phyloP scores from a whole-genome alignment of 305 asterid genomes.

The Striga hermonthica region DNA sequence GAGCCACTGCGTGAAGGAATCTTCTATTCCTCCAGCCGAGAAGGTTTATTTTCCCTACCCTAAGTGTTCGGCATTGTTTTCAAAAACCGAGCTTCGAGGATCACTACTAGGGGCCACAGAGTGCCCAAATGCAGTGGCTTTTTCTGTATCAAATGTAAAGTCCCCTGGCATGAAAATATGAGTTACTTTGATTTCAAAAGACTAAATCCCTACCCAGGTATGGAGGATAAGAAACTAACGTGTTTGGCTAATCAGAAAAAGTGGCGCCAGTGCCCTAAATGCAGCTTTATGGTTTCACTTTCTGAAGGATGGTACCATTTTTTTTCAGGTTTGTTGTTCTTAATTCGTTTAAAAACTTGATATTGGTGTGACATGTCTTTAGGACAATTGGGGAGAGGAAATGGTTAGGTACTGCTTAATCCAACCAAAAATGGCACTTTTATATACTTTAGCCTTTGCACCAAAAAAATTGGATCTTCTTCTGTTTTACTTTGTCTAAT shows the following conservation, averaged over 20 bases:
- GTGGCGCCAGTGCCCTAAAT: conserved; percentile 65
- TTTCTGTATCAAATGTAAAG: conserved; percentile 57
- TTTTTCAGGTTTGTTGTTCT: conserved; percentile 53
- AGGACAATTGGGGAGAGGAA: neutral
- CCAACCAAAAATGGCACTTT: neutral
- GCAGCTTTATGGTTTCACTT: conserved; percentile 62
- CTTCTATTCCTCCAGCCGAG: conserved; percentile 46
- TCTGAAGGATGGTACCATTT: conserved; percentile 63
- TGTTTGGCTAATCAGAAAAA: conserved; percentile 41
- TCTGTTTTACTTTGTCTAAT: neutral
- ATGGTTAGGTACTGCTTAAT: neutral
- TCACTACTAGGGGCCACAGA: conserved; percentile 21
- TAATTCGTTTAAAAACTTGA: neutral
- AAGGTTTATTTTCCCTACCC: conserved; percentile 62
- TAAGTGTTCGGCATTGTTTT: conserved; percentile 49
- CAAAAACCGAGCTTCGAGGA: conserved; percentile 36
- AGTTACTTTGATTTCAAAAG: conserved; percentile 35
- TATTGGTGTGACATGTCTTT: conserved; percentile 1
- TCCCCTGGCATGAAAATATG: conserved; percentile 56
- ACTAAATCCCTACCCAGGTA: conserved; percentile 32
- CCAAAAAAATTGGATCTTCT: neutral
- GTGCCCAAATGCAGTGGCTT: conserved; percentile 46
- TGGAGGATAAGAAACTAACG: conserved; percentile 46
- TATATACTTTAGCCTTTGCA: neutral
- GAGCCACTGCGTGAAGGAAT: conserved; percentile 52